A percentile compares a stretch with the other conserved stretches of the same genome.
Conservation (phyloP, 2,329 filamentous ascomycete species). For the Paracamarosporium sp. region DNA sequence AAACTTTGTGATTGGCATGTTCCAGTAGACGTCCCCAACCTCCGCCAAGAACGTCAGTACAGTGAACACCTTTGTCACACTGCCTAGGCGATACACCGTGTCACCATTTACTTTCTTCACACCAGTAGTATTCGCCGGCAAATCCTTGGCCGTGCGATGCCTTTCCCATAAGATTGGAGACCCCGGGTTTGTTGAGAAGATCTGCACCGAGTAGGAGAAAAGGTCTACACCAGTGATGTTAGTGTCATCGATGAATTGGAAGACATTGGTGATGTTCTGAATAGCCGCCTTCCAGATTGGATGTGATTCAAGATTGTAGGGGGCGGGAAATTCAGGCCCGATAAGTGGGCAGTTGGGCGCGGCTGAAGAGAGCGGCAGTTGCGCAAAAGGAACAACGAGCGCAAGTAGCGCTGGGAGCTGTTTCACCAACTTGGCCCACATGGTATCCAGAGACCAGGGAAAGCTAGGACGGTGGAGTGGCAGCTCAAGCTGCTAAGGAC, state of each 20-base stretch:
- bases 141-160: slow-evolving; percentile 24
- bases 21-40: slow-evolving; percentile 49
- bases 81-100: slow-evolving; percentile 55
- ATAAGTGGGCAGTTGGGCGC: slow-evolving; percentile 31
- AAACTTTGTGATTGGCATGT: slow-evolving; percentile 32
- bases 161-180: slow-evolving; percentile 24
- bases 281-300: slow-evolving; percentile 28
- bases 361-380: slow-evolving; percentile 16
- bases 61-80: slow-evolving; percentile 55
- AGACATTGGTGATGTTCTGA: slow-evolving; percentile 23
- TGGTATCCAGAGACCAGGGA: slow-evolving; percentile 9
- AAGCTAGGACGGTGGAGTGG: slow-evolving; percentile 2
- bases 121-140: slow-evolving; percentile 22
- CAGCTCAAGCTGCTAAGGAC: slow-evolving; percentile 4
- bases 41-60: slow-evolving; percentile 52
- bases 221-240: slow-evolving; percentile 22
- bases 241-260: slow-evolving; percentile 26
- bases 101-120: slow-evolving; percentile 35
- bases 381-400: slow-evolving; percentile 5
- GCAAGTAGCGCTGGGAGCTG: slow-evolving; percentile 8
- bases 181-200: slow-evolving; percentile 31
- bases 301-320: slow-evolving; percentile 23
- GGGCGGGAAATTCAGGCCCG: slow-evolving; percentile 32
- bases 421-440: slow-evolving; percentile 9
- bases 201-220: slow-evolving; percentile 31